Conservation (phyloP, 1,284 basidiomycete species). For the Cystobasidium sp. region DNA sequence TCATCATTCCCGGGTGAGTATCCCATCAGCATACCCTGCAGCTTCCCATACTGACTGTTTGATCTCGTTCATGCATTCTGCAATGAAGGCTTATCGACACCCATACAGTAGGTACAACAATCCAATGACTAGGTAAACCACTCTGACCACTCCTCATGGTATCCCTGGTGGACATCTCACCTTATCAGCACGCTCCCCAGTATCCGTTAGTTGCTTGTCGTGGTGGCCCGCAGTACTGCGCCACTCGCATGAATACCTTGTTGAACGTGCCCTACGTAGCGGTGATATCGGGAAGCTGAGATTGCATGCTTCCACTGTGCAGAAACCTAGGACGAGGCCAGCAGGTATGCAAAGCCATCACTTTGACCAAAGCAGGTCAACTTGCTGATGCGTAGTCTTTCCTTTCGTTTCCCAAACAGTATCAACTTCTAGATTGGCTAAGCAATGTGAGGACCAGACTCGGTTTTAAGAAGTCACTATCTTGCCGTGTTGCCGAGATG, state of each 20-base stretch:
- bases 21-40: not conserved
- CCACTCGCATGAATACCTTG: not conserved
- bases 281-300: not conserved
- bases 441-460: constrained; percentile 56
- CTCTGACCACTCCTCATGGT: no score
- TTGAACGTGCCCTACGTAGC: constrained; percentile 1
- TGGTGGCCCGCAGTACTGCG: not conserved
- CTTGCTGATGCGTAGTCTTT: not conserved
- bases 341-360: constrained; percentile 8
- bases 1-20: constrained; percentile 75
- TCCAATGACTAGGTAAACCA: not conserved
- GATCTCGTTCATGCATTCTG: not conserved
- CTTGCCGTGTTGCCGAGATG: not conserved
- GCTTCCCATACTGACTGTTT: not conserved
- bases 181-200: constrained; percentile 77
- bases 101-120: constrained; percentile 68
- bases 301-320: constrained; percentile 45
- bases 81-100: constrained; percentile 70
- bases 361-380: not conserved
- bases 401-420: constrained; percentile 48
- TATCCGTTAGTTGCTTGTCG: constrained; percentile 72
- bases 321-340: not conserved
- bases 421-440: constrained; percentile 89
- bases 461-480: no score
- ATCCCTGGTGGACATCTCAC: not conserved